These are phyloP conservation scores for Rosellinia necatrix DNA, from an alignment of 2,329 filamentous ascomycete genomes.

Conservation along the genomic window DNA sequence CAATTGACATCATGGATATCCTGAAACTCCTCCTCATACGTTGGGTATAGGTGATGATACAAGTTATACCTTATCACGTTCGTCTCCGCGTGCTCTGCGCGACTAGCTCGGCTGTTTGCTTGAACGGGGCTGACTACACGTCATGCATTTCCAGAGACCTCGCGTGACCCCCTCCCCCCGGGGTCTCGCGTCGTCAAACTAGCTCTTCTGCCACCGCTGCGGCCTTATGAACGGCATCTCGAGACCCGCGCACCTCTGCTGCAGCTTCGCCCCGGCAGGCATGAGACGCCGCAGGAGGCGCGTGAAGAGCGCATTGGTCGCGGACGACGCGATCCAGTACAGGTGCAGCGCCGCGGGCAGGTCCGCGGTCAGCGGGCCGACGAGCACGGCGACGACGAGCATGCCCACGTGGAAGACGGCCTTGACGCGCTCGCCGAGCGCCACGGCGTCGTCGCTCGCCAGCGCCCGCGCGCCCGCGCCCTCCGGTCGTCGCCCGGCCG, in stretches of 20 bases:
- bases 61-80: no score
- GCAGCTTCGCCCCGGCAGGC: constrained; percentile 29
- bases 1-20: neutral
- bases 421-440: neutral
- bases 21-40: neutral
- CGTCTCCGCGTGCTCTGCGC: no score
- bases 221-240: constrained; percentile 31
- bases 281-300: constrained; percentile 31
- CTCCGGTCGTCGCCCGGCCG: constrained; percentile 4
- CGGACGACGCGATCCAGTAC: constrained; percentile 48
- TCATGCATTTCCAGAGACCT: no score
- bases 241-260: constrained; percentile 29
- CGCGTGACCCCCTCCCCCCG: neutral
- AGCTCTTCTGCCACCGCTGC: constrained; percentile 4
- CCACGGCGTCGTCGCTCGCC: neutral
- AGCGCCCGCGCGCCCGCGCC: neutral
- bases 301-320: constrained; percentile 31
- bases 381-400: constrained; percentile 35
- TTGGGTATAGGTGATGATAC: neutral
- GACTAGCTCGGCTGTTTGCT: no score
- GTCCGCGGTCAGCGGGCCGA: constrained; percentile 46
- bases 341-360: constrained; percentile 50
- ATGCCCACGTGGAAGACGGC: constrained; percentile 38
- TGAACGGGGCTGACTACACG: no score
- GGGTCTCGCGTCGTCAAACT: neutral